These are phyloP conservation scores for Allium fistulosum DNA, from an alignment of 106 monocot genomes.

Conservation along the genomic window DNA sequence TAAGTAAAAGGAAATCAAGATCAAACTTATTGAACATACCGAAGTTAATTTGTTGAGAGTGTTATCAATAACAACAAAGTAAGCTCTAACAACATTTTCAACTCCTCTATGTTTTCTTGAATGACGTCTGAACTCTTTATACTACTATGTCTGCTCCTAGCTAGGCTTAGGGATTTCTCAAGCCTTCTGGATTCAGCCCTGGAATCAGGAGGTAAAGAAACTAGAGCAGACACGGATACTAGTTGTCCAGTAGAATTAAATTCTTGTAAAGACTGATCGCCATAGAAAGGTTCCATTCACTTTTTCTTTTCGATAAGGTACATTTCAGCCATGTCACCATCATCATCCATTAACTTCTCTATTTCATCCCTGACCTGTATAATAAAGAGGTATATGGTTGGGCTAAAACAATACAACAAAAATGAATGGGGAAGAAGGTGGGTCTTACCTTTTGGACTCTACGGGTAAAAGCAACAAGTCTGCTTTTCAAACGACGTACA, in stretches of 20 bases:
- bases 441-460: no score
- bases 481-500: no score
- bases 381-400: no score
- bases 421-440: no score
- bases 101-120: conserved; percentile 39
- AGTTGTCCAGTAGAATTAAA: no score
- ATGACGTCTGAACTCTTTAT: conserved; percentile 23
- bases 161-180: no score
- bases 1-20: no score
- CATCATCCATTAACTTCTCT: conserved; percentile 70
- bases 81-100: conserved; percentile 68
- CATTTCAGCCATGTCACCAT: conserved; percentile 76
- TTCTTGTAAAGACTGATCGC: neutral
- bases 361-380: conserved; percentile 61
- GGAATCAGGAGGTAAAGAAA: neutral
- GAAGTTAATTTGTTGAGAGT: conserved; percentile 62
- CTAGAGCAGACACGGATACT: neutral
- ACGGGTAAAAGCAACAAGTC: no score
- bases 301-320: conserved; percentile 60
- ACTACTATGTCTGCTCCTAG: conserved; percentile 43
- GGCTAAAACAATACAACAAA: no score
- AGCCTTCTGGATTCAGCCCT: no score
- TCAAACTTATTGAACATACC: conserved; percentile 12
- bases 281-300: neutral
- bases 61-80: conserved; percentile 64